These are phyloP conservation scores for Fusarium circinatum DNA, from an alignment of 2,329 filamentous ascomycete species.

Conservation along the genomic window DNA sequence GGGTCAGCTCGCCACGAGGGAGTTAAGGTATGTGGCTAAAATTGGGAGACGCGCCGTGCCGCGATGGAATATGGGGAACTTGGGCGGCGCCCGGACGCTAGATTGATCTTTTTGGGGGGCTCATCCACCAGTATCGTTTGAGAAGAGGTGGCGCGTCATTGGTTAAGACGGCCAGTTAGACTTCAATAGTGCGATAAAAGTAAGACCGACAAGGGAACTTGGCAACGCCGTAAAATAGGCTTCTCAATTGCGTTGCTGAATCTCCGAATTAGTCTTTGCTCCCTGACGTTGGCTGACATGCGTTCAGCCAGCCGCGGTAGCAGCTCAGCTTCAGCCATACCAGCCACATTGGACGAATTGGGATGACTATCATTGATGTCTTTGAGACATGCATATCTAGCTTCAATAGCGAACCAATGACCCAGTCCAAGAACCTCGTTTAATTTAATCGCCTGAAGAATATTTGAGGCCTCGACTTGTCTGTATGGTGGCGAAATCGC, in stretches of 20 bases:
- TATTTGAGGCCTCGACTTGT: not conserved
- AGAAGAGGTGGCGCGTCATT: too few species aligned
- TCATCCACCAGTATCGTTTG: too few species aligned
- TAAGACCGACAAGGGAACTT: rapidly evolving
- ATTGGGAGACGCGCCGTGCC: not conserved
- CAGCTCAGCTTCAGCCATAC: not conserved
- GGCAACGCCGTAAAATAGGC: rapidly evolving
- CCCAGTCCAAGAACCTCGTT: rapidly evolving
- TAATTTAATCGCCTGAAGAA: too few species aligned
- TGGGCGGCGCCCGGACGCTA: too few species aligned
- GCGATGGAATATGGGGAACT: not conserved
- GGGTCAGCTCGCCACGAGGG: not conserved
- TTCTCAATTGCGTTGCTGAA: not conserved
- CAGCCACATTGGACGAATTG: not conserved
- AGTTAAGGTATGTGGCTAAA: not conserved
- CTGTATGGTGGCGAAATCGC: not conserved
- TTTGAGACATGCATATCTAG: not conserved
- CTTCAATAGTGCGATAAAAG: not conserved
- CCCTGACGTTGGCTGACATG: not conserved
- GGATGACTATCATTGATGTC: not conserved
- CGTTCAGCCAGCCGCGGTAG: not conserved
- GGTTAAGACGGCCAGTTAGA: not conserved
- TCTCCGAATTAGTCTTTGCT: not conserved
- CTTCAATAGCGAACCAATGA: too few species aligned
- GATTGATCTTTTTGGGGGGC: too few species aligned